Conservation (phyloP, 768 basidiomycete species). For the Mycena floridula region DNA sequence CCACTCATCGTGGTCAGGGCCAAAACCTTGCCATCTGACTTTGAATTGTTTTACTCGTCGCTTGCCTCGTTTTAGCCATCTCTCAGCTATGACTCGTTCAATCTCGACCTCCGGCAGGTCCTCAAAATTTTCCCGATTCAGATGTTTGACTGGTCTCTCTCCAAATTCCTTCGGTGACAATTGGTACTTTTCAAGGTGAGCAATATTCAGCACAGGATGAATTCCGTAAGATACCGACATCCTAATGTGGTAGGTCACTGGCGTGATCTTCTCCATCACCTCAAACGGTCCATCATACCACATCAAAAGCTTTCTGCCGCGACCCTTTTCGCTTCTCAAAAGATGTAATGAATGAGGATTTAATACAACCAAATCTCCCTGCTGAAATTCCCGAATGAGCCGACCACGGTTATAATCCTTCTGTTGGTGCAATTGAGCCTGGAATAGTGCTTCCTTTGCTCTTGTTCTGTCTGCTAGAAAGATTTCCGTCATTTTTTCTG, state of each 20-base stretch:
- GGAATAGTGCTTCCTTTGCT: too few species aligned
- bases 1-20: too few species aligned
- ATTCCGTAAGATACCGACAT: constrained; percentile 9
- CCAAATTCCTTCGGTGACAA: constrained; percentile 10
- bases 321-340: not conserved
- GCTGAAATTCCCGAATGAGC: not conserved
- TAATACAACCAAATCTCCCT: too few species aligned
- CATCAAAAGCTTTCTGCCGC: not conserved
- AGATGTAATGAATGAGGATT: constrained; percentile 1
- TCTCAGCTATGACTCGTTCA: constrained; percentile 16
- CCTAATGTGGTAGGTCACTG: constrained; percentile 13
- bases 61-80: not conserved
- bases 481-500: too few species aligned
- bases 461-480: too few species aligned
- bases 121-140: constrained; percentile 6
- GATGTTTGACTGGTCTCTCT: constrained; percentile 1
- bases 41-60: constrained; percentile 4
- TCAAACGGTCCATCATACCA: not conserved
- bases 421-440: not conserved
- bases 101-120: too few species aligned
- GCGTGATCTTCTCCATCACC: constrained; percentile 11
- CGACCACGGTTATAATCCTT: not conserved
- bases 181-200: constrained; percentile 13
- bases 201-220: not conserved
- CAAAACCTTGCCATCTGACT: constrained; percentile 15